A percentile compares a stretch with the other conserved stretches of the same genome.
phyloP scores from a whole-genome alignment of 345 rosid species.

The Melastoma malabathricum region DNA sequence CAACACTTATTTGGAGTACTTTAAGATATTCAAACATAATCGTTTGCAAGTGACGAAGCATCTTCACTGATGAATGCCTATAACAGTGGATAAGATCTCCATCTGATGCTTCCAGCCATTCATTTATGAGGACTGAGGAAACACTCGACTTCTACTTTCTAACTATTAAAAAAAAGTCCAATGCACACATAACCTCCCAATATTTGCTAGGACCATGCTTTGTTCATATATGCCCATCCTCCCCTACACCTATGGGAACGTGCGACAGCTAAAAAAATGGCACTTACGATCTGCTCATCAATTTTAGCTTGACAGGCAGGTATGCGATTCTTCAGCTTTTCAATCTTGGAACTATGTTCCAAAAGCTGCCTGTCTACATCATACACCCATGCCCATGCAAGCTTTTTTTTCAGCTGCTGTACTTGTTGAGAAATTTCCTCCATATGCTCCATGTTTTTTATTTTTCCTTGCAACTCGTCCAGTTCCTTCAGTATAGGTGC shows the following conservation, averaged over 20 bases:
- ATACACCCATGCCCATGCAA: conserved; percentile 97
- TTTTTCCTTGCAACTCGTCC: conserved; percentile 48
- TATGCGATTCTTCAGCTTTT: conserved; percentile 60
- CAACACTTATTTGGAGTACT: no score
- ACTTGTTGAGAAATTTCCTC: conserved; percentile 67
- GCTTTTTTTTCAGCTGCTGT: conserved; percentile 61
- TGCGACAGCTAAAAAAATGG: conserved; percentile 8
- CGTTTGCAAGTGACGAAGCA: no score
- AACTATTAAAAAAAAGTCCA: no score
- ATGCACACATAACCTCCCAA: no score
- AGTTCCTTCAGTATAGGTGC: conserved; percentile 68
- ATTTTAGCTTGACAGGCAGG: conserved; percentile 91
- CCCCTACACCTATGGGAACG: neutral
- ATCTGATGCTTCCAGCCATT: no score
- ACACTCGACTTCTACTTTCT: no score
- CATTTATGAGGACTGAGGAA: no score
- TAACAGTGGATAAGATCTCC: no score
- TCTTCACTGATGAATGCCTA: no score
- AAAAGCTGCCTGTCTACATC: conserved; percentile 57
- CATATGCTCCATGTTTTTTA: conserved; percentile 78
- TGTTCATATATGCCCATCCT: neutral
- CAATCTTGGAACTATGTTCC: conserved; percentile 42
- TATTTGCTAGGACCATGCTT: neutral
- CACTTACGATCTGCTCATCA: conserved; percentile 57
- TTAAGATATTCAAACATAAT: no score